A percentile compares a stretch with the other conserved stretches of the same genome.
These are phyloP conservation scores for Lasiosphaeria hispida DNA, from an alignment of 495 filamentous ascomycete species.

Conservation along the genomic window DNA sequence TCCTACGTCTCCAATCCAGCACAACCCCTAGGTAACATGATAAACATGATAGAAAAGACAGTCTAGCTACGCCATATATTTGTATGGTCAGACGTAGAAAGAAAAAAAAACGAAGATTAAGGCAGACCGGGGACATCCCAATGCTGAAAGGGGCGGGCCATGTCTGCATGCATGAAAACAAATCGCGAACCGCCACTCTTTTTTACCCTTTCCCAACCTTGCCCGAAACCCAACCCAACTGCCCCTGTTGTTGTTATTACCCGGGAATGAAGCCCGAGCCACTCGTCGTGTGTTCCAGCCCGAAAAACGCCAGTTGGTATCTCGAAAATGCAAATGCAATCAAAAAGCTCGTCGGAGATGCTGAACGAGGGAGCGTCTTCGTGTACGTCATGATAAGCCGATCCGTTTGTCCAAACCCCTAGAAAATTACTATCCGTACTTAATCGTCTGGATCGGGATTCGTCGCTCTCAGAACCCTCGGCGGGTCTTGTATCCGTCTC, in stretches of 20 bases:
- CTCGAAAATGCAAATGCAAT: conserved; percentile 37
- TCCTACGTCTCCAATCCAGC: background rate
- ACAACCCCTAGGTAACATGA: background rate
- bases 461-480: conserved; percentile 49
- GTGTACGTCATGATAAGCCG: conserved; percentile 27
- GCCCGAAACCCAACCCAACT: conserved; percentile 1
- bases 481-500: conserved; percentile 36
- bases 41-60: background rate
- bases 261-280: conserved; percentile 18
- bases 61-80: background rate
- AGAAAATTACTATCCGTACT: conserved; percentile 14
- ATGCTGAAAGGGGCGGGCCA: background rate
- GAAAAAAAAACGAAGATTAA: background rate
- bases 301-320: conserved; percentile 41
- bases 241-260: conserved; percentile 19
- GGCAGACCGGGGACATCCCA: background rate
- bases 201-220: background rate
- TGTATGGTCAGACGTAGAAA: background rate
- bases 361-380: conserved; percentile 17
- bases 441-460: conserved; percentile 49
- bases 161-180: conserved; percentile 1
- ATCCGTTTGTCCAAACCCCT: conserved; percentile 7
- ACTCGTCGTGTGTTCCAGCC: conserved; percentile 21
- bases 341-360: conserved; percentile 27
- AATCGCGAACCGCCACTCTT: background rate